These are phyloP conservation scores for Raphidocelis subcapitata DNA, from an alignment of 139 green algal genomes.

Conservation along the genomic window DNA sequence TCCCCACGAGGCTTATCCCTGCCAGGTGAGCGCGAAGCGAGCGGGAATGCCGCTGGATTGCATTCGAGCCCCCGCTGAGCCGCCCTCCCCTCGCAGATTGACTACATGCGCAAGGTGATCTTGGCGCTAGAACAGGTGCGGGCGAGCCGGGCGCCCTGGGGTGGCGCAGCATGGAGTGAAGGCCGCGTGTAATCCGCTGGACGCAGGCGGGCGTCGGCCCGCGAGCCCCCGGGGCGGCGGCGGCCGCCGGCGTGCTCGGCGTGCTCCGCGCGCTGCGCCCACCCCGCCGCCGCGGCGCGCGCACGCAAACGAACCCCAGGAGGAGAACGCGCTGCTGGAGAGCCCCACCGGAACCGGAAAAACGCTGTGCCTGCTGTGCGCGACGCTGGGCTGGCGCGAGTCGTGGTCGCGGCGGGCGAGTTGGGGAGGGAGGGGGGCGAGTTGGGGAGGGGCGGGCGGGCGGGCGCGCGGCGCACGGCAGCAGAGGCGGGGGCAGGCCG, in stretches of 20 bases:
- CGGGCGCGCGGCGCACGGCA: too few relatives aligned
- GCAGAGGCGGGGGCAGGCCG: too few relatives aligned
- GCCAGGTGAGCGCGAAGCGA: slow-evolving; percentile 10
- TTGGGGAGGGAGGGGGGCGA: background rate
- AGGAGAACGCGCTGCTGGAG: slow-evolving; percentile 89
- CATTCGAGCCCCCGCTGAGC: background rate
- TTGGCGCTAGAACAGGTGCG: slow-evolving; percentile 77
- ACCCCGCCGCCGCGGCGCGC: background rate
- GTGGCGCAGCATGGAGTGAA: background rate
- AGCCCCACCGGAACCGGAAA: slow-evolving; percentile 96
- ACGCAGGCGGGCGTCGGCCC: background rate
- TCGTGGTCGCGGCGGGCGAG: background rate
- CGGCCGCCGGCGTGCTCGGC: background rate
- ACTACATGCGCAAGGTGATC: slow-evolving; percentile 94
- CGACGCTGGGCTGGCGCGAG: slow-evolving; percentile 85
- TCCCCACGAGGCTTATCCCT: slow-evolving; percentile 32
- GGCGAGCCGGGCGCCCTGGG: background rate
- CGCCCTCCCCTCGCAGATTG: slow-evolving; percentile 47
- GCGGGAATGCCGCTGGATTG: background rate
- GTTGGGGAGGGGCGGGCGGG: too few relatives aligned
- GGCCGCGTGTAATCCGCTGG: background rate
- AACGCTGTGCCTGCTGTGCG: slow-evolving; percentile 96
- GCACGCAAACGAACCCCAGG: slow-evolving; percentile 30
- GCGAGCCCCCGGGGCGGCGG: background rate
- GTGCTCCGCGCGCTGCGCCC: background rate